phyloP scores from a whole-genome alignment of 768 basidiomycete genomes.

The Tubosaeta brunneosetosa region DNA sequence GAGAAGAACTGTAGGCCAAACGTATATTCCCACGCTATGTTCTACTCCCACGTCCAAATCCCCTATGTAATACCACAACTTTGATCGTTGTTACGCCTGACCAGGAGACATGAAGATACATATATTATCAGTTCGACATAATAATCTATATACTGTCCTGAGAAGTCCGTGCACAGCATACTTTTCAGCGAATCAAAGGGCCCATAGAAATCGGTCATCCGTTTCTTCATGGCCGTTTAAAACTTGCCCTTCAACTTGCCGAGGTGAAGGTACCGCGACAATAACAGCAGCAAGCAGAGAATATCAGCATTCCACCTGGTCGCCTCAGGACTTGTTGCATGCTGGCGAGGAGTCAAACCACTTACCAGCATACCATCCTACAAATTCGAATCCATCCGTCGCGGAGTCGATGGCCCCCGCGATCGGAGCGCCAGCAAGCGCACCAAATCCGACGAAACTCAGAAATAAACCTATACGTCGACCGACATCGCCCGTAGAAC shows the following conservation, averaged over 20 bases:
- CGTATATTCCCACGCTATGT: slow-evolving; percentile 22
- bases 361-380: slow-evolving; percentile 41
- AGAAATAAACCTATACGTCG: slow-evolving; percentile 61
- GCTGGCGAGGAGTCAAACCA: background rate
- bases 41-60: too few relatives aligned
- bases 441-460: slow-evolving; percentile 56
- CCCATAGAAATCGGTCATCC: background rate
- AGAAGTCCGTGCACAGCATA: too few relatives aligned
- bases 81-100: too few relatives aligned
- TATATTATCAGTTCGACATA: too few relatives aligned
- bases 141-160: background rate
- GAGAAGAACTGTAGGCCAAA: background rate
- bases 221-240: slow-evolving; percentile 18
- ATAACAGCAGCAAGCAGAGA: slow-evolving; percentile 40
- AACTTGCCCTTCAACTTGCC: slow-evolving; percentile 39
- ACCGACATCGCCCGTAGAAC: slow-evolving; percentile 57
- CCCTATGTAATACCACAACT: background rate
- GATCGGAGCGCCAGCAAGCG: slow-evolving; percentile 66
- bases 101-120: too few relatives aligned
- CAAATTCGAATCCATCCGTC: slow-evolving; percentile 40
- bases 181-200: background rate
- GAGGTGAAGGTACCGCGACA: slow-evolving; percentile 39
- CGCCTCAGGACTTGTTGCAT: background rate
- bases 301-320: slow-evolving; percentile 36
- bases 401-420: slow-evolving; percentile 60